These are phyloP conservation scores for Dryadomyces quercus-mongolicae DNA, from an alignment of 2,329 filamentous ascomycete species.

Conservation along the genomic window DNA sequence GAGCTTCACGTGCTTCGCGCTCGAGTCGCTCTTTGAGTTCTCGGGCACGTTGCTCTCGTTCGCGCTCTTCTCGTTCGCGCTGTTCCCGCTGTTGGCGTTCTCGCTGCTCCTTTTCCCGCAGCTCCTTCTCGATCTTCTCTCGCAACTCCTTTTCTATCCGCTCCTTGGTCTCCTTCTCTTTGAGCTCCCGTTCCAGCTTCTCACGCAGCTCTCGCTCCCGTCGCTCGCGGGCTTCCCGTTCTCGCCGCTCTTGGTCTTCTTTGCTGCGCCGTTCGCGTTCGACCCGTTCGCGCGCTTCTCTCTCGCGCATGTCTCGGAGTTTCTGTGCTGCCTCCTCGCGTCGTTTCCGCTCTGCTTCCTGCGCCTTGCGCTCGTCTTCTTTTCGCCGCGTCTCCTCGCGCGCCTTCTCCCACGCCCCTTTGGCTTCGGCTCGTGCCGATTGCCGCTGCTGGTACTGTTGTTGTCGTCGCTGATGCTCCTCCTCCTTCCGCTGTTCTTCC, in stretches of 20 bases:
- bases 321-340: constrained; percentile 43
- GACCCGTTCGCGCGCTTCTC: constrained; percentile 23
- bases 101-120: constrained; percentile 12
- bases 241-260: constrained; percentile 20
- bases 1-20: constrained; percentile 13
- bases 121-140: constrained; percentile 22
- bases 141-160: constrained; percentile 25
- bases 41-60: constrained; percentile 23
- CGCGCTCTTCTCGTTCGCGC: constrained; percentile 20
- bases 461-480: constrained; percentile 5
- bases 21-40: constrained; percentile 27
- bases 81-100: constrained; percentile 12
- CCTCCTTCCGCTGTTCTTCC: constrained; percentile 27
- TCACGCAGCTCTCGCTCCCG: constrained; percentile 18
- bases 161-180: constrained; percentile 28
- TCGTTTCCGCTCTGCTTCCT: constrained; percentile 48
- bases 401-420: constrained; percentile 54
- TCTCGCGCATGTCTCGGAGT: constrained; percentile 15
- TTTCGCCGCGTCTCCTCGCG: constrained; percentile 52
- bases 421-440: constrained; percentile 23
- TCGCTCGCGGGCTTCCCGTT: constrained; percentile 19
- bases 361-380: constrained; percentile 51
- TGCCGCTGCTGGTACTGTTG: constrained; percentile 7
- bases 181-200: constrained; percentile 26
- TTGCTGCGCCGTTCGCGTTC: constrained; percentile 16